These are phyloP conservation scores for Hypoxylon sp. DNA, from an alignment of 2,329 filamentous ascomycete species.

Conservation along the genomic window DNA sequence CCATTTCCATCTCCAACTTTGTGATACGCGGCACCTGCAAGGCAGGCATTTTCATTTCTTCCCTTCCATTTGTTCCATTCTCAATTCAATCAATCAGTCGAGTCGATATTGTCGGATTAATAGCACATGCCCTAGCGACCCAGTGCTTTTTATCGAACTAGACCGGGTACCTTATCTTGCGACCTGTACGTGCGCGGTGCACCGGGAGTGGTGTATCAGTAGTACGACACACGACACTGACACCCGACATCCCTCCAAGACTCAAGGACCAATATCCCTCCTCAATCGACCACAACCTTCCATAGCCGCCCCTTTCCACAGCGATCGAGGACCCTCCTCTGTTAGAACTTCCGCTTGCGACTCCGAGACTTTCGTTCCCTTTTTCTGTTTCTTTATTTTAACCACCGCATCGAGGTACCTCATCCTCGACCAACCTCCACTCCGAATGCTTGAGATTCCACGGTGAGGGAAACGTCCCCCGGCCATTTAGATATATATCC, in stretches of 20 bases:
- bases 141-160: constrained; percentile 26
- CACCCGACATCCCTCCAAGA: constrained; percentile 34
- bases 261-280: constrained; percentile 41
- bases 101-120: constrained; percentile 24
- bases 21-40: constrained; percentile 40
- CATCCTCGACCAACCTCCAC: constrained; percentile 48
- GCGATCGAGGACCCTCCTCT: constrained; percentile 22
- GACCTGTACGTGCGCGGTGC: constrained; percentile 29
- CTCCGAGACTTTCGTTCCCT: constrained; percentile 15
- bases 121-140: constrained; percentile 22
- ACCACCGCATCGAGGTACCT: constrained; percentile 42
- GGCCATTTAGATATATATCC: constrained; percentile 35
- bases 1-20: constrained; percentile 34
- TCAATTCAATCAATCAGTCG: constrained; percentile 17
- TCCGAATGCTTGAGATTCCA: constrained; percentile 51
- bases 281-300: constrained; percentile 31
- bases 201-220: constrained; percentile 27
- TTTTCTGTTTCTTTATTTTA: constrained; percentile 24
- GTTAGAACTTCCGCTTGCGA: constrained; percentile 19
- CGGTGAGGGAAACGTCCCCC: constrained; percentile 53
- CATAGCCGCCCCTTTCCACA: constrained; percentile 32
- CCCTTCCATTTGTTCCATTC: constrained; percentile 18
- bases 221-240: constrained; percentile 44
- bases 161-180: constrained; percentile 30
- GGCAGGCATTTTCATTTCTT: constrained; percentile 33